Conservation (phyloP, 2,329 filamentous ascomycete species). For the Aureobasidium lini region DNA sequence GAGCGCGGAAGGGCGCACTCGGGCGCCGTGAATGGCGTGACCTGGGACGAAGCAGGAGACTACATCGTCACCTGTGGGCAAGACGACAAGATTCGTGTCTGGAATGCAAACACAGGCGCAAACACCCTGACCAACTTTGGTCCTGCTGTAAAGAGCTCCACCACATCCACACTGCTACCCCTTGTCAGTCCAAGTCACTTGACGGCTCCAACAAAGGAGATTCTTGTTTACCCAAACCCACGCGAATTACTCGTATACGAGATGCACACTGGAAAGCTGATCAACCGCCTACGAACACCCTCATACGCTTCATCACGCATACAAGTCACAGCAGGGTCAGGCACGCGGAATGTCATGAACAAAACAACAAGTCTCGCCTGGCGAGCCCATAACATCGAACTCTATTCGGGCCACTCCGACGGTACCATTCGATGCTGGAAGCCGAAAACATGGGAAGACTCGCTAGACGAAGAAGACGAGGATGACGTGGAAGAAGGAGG, state of each 20-base stretch:
- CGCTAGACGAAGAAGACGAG: constrained; percentile 26
- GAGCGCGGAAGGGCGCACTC: constrained; percentile 56
- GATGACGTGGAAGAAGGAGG: constrained; percentile 33
- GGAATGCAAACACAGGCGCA: constrained; percentile 71
- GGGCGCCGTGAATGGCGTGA: constrained; percentile 74
- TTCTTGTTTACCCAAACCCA: constrained; percentile 72
- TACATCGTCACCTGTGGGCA: constrained; percentile 75
- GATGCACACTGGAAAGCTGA: constrained; percentile 65
- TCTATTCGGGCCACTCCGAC: constrained; percentile 79
- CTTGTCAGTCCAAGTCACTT: constrained; percentile 53
- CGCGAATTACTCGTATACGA: constrained; percentile 71
- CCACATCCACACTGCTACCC: constrained; percentile 34
- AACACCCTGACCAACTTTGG: constrained; percentile 89
- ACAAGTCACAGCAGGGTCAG: constrained; percentile 15
- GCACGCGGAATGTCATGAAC: constrained; percentile 31
- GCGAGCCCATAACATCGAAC: constrained; percentile 60
- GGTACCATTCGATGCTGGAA: constrained; percentile 77
- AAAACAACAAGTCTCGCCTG: constrained; percentile 71
- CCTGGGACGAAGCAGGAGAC: constrained; percentile 73
- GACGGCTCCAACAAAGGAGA: constrained; percentile 50
- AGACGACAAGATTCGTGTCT: constrained; percentile 77
- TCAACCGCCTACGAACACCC: constrained; percentile 60
- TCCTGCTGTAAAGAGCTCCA: constrained; percentile 65
- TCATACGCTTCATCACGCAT: constrained; percentile 15
- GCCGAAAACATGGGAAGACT: constrained; percentile 48